Conservation (phyloP, 208 protist species). For the Plasmodiophora brassicae region DNA sequence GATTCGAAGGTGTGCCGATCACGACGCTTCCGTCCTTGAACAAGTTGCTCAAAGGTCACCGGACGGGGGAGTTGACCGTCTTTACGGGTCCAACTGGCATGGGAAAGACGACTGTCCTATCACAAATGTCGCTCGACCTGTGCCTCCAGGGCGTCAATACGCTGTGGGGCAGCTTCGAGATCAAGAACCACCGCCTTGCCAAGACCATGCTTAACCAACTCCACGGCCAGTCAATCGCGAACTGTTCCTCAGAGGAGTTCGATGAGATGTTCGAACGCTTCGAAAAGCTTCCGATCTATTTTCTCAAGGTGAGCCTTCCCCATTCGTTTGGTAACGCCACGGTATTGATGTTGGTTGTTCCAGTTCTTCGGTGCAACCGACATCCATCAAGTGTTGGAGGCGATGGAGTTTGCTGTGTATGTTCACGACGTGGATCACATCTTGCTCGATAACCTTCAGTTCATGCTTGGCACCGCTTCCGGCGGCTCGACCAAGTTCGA, state of each 20-base stretch:
- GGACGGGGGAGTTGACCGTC: constrained; percentile 63
- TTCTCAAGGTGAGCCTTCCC: constrained; percentile 37
- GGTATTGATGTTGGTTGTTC: not conserved
- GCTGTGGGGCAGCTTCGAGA: constrained; percentile 67
- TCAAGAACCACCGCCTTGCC: constrained; percentile 51
- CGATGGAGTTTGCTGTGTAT: constrained; percentile 68
- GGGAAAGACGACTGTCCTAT: constrained; percentile 63
- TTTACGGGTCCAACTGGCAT: constrained; percentile 65
- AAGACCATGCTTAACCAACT: not conserved
- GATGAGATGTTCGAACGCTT: constrained; percentile 42
- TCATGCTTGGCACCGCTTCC: constrained; percentile 53
- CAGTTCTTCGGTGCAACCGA: constrained; percentile 62
- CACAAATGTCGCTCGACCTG: constrained; percentile 63
- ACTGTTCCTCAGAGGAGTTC: not conserved
- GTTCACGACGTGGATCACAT: constrained; percentile 66
- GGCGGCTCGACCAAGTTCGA: constrained; percentile 54
- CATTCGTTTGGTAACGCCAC: not conserved
- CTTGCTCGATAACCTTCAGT: constrained; percentile 67
- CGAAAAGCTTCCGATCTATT: constrained; percentile 61
- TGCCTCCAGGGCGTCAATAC: constrained; percentile 51
- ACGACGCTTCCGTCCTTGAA: constrained; percentile 57
- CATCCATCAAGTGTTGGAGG: constrained; percentile 60
- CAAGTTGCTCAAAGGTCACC: constrained; percentile 61
- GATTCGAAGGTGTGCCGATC: constrained; percentile 40
- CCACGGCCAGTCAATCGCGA: not conserved